Evolutionary conservation across 306 rosid genomes (phyloP).

Genomic region (Vicia villosa): DNA sequence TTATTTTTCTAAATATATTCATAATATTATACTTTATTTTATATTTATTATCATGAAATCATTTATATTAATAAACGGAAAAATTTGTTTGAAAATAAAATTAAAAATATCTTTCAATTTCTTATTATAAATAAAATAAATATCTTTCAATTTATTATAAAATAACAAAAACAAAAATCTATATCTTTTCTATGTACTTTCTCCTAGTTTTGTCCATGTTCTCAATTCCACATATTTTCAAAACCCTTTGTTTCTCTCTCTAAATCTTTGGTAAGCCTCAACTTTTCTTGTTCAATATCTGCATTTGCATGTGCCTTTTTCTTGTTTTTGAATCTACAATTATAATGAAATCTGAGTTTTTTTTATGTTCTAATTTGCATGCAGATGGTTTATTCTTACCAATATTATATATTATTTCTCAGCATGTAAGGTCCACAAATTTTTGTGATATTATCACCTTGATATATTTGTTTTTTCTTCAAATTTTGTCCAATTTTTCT

Average conservation of each 20-base stretch:
- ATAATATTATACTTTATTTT: too few species aligned
- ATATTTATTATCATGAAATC: too few species aligned
- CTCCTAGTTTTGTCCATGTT: background rate
- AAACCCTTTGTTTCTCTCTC: background rate
- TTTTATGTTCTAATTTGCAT: background rate
- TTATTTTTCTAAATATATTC: too few species aligned
- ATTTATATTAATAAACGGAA: too few species aligned
- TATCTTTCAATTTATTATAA: too few species aligned
- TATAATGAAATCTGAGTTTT: background rate
- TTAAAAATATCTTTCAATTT: too few species aligned
- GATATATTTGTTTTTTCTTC: background rate
- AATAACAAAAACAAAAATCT: too few species aligned
- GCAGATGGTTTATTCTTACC: background rate
- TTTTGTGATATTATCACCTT: background rate
- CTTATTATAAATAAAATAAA: too few species aligned
- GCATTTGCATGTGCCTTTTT: background rate
- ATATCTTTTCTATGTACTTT: too few species aligned
- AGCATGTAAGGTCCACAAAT: background rate
- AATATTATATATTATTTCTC: background rate
- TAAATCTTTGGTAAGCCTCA: background rate
- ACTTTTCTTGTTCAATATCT: background rate
- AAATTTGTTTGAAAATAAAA: too few species aligned
- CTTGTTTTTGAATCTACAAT: background rate
- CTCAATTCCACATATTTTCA: background rate
- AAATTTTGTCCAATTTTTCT: background rate